Conservation (phyloP, 371 early-diverging fungal genomes). For the Apophysomyces elegans region DNA sequence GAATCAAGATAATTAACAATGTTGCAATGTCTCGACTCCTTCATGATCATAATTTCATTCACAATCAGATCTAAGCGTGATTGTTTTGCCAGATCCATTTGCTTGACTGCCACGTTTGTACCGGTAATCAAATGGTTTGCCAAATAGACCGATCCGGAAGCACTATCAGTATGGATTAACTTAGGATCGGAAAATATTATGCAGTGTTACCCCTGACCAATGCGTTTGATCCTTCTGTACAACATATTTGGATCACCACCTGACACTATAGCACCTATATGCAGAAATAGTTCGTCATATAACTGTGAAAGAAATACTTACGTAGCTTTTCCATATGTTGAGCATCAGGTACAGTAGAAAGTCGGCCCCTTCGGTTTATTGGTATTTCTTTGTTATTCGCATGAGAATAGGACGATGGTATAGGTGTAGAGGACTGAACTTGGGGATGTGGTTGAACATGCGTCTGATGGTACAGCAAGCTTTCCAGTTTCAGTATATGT, state of each 20-base stretch:
- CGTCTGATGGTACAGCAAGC: not conserved
- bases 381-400: slow-evolving; percentile 36
- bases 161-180: slow-evolving; percentile 48
- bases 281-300: not conserved
- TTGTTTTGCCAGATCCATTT: slow-evolving; percentile 93
- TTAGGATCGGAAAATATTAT: not conserved
- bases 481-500: slow-evolving; percentile 5
- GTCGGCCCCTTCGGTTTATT: slow-evolving; percentile 21
- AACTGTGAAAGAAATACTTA: slow-evolving; percentile 23
- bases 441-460: not conserved
- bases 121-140: slow-evolving; percentile 69
- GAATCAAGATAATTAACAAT: slow-evolving; percentile 96
- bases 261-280: slow-evolving; percentile 67
- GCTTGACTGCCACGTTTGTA: slow-evolving; percentile 90
- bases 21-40: slow-evolving; percentile 93
- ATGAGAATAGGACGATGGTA: not conserved
- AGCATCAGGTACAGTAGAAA: slow-evolving; percentile 81
- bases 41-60: slow-evolving; percentile 97
- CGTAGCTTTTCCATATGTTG: slow-evolving; percentile 89
- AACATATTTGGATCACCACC: slow-evolving; percentile 81
- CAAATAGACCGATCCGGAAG: slow-evolving; percentile 93
- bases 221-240: slow-evolving; percentile 88
- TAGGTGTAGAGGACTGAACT: slow-evolving; percentile 10
- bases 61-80: slow-evolving; percentile 94
- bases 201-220: slow-evolving; percentile 90